Percentiles rank a stretch among this genome's conserved stretches.
Evolutionary conservation across 1,284 basidiomycete species (phyloP).

Genomic region (Austroboletus niveus): DNA sequence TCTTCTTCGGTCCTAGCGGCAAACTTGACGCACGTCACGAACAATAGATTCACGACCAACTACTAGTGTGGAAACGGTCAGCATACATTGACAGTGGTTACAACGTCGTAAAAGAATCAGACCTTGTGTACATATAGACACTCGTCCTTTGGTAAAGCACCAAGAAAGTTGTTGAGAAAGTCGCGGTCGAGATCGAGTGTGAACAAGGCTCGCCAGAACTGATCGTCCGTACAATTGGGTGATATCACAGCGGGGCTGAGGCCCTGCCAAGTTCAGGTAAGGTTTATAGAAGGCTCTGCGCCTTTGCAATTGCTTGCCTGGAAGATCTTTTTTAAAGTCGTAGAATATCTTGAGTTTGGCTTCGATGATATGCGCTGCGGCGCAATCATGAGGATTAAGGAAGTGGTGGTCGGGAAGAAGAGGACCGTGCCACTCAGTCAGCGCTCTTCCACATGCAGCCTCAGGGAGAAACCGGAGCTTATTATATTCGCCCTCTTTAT

Average conservation of each 20-base stretch:
- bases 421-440: too few species aligned
- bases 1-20: slow-evolving; percentile 32
- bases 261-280: slow-evolving; percentile 28
- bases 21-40: slow-evolving; percentile 41
- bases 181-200: slow-evolving; percentile 48
- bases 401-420: neutral
- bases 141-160: slow-evolving; percentile 37
- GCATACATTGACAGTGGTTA: slow-evolving; percentile 1
- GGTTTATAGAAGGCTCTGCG: too few species aligned
- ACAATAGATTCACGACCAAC: slow-evolving; percentile 49
- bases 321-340: slow-evolving; percentile 25
- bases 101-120: slow-evolving; percentile 5
- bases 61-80: slow-evolving; percentile 36
- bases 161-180: slow-evolving; percentile 38
- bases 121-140: slow-evolving; percentile 47
- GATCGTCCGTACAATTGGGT: slow-evolving; percentile 34
- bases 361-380: slow-evolving; percentile 5
- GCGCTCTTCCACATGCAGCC: neutral
- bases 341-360: slow-evolving; percentile 21
- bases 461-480: too few species aligned
- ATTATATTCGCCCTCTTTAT: too few species aligned
- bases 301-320: slow-evolving; percentile 18
- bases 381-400: slow-evolving; percentile 15
- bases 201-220: slow-evolving; percentile 52
- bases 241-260: slow-evolving; percentile 38